phyloP scores from a whole-genome alignment of 2,329 filamentous ascomycete genomes.

The Fusarium sp. region DNA sequence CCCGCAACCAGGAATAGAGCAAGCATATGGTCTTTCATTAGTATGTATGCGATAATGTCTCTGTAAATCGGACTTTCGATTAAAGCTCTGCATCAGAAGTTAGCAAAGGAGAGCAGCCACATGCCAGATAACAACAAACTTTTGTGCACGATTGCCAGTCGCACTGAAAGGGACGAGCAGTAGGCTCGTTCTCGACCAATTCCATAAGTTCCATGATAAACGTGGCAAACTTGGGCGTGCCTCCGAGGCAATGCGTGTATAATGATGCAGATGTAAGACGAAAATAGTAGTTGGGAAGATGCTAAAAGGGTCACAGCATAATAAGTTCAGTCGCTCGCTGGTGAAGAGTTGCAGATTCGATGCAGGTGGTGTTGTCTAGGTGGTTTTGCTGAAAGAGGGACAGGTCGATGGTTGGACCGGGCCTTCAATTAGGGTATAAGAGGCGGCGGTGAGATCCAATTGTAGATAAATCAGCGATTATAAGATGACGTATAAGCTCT shows the following conservation, averaged over 20 bases:
- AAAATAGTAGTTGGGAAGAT: slow-evolving; percentile 10
- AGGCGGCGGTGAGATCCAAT: slow-evolving; percentile 15
- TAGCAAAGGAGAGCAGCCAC: slow-evolving; percentile 7
- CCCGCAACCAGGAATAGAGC: slow-evolving; percentile 70
- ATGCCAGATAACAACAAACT: slow-evolving; percentile 57
- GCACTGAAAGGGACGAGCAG: slow-evolving; percentile 73
- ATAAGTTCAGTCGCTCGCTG: slow-evolving; percentile 8
- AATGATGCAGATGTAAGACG: neutral
- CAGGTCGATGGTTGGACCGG: slow-evolving; percentile 4
- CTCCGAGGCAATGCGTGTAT: slow-evolving; percentile 4
- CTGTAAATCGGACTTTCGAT: slow-evolving; percentile 78
- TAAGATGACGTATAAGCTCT: slow-evolving; percentile 9
- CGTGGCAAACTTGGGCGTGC: slow-evolving; percentile 12
- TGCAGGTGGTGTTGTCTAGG: slow-evolving; percentile 3
- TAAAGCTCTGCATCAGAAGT: slow-evolving; percentile 70
- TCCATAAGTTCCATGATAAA: slow-evolving; percentile 71
- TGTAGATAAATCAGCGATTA: slow-evolving; percentile 1
- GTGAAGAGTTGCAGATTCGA: slow-evolving; percentile 10
- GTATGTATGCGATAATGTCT: slow-evolving; percentile 80
- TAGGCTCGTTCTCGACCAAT: slow-evolving; percentile 73
- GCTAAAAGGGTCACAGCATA: slow-evolving; percentile 34
- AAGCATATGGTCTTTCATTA: slow-evolving; percentile 76
- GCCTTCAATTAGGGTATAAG: slow-evolving; percentile 30
- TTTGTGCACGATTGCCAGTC: slow-evolving; percentile 74
- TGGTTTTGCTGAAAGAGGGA: slow-evolving; percentile 3